A percentile compares a stretch with the other conserved stretches of the same genome.
Conservation (phyloP, 257 asterid genomes). For the Plantago elongata region DNA sequence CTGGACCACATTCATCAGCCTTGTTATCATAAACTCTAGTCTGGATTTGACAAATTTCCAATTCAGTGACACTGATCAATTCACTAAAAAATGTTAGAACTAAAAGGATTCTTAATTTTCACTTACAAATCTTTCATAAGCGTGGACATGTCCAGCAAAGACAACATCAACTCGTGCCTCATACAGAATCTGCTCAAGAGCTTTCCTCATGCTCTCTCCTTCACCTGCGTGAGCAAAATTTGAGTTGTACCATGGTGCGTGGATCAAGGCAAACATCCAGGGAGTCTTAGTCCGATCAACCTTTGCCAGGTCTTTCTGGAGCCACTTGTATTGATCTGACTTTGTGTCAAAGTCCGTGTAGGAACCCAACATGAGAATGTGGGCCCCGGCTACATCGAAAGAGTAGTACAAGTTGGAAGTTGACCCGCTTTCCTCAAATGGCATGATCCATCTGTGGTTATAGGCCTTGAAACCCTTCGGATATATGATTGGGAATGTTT, state of each 20-base stretch:
- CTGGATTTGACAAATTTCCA: constrained; percentile 19
- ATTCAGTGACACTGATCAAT: neutral
- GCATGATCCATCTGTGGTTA: constrained; percentile 88
- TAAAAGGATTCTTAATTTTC: neutral
- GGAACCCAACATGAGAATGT: constrained; percentile 76
- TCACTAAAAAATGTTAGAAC: neutral
- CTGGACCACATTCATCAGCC: constrained; percentile 57
- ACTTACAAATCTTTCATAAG: constrained; percentile 89
- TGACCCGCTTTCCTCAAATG: constrained; percentile 65
- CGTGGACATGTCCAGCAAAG: constrained; percentile 90
- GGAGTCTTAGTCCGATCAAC: constrained; percentile 63
- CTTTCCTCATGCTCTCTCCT: constrained; percentile 54
- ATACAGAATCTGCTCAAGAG: constrained; percentile 64
- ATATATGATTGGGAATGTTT: constrained; percentile 37
- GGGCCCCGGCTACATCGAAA: constrained; percentile 65
- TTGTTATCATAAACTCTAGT: constrained; percentile 51
- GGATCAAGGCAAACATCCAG: constrained; percentile 62
- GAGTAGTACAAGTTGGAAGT: constrained; percentile 76
- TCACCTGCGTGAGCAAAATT: constrained; percentile 82
- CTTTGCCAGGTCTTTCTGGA: constrained; percentile 38
- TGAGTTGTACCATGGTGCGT: constrained; percentile 87
- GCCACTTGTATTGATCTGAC: constrained; percentile 70
- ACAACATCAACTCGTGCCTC: constrained; percentile 58
- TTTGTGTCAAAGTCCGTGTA: constrained; percentile 55
- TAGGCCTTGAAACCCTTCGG: constrained; percentile 40